Evolutionary conservation across 2,329 filamentous ascomycete species (phyloP), one percentile per base, ranked within the genome.

Genomic region (Geosmithia putterillii): DNA sequence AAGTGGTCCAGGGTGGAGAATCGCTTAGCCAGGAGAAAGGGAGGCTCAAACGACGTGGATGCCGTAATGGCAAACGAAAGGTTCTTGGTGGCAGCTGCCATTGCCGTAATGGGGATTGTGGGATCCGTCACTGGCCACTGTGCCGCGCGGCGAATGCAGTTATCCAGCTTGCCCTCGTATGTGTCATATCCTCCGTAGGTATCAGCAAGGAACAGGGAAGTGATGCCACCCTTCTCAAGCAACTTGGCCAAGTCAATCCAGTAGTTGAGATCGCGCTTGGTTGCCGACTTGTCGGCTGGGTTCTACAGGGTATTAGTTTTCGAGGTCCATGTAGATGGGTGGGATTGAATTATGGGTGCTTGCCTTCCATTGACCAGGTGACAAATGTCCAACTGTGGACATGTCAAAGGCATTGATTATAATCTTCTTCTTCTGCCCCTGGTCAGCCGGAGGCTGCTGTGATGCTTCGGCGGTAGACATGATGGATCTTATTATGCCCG

Each of bases 111-210:
- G 3, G 76, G 73, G n/a, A 20, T 80, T 0, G 71, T 71, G 0
- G 79, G 79, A 51, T 83, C 78, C 0, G 73, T 79, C 54, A 81
- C 67, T 0, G 79, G 77, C 74, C 76, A 81, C 51, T 82, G 78
- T 0, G 77, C 75, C 1, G 74, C 77, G 20, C 74, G 62, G 2
- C 75, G 65, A 47, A 81, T 79, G 50, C 74, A 79, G 43, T 77
- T 71, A 48, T 80, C 75, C 3, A 78, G 53, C 1, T 46, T 51
- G 10, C 66, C 68, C 45, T 78, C 69, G 45, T 81, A 81, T 0
- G 74, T 79, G 49, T 81, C 76, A 45, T 81, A 74, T 0, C 74
- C 76, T 2, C 76, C 76, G 42, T 79, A 80, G 0, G 76, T 81
- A 50, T 83, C 79, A 0, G 79, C 79, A 4, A 83, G 64, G 52